Conservation (phyloP, 495 filamentous ascomycete genomes). For the Podospora conica region DNA sequence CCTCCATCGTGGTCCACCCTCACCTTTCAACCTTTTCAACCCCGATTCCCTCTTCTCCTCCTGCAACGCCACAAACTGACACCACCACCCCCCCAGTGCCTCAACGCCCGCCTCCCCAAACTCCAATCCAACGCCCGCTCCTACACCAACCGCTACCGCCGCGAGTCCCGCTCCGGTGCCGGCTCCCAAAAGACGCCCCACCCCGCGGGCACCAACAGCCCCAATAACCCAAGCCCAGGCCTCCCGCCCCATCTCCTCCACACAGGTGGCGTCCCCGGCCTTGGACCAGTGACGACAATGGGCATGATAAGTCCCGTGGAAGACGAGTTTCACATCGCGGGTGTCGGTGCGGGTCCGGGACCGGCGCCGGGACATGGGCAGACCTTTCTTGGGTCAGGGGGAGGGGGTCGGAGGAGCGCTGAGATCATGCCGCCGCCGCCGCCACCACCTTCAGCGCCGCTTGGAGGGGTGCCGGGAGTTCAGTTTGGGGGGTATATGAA, state of each 20-base stretch:
- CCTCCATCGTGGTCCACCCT: not conserved
- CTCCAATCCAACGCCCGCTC: constrained; percentile 43
- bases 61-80: not conserved
- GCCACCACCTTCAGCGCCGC: not conserved
- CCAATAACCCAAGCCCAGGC: not conserved
- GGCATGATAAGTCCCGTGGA: constrained; percentile 10
- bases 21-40: not conserved
- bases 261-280: not conserved
- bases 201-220: not conserved
- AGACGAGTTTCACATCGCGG: constrained; percentile 2
- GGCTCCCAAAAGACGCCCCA: not conserved
- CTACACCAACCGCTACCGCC: constrained; percentile 40
- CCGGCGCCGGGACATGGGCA: not conserved
- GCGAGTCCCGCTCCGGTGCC: constrained; percentile 12
- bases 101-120: constrained; percentile 43
- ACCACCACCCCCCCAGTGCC: constrained; percentile 28
- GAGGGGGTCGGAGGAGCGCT: not conserved
- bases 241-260: not conserved
- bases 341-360: not conserved
- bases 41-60: too few species aligned
- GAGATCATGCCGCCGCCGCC: constrained; percentile 1
- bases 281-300: constrained; percentile 1
- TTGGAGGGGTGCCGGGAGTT: not conserved
- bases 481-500: constrained; percentile 1
- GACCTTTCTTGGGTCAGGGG: not conserved